Evolutionary conservation across 179 eudicot genomes (phyloP), one percentile per base, ranked within the genome.

Genomic region (Spinacia oleracea): DNA sequence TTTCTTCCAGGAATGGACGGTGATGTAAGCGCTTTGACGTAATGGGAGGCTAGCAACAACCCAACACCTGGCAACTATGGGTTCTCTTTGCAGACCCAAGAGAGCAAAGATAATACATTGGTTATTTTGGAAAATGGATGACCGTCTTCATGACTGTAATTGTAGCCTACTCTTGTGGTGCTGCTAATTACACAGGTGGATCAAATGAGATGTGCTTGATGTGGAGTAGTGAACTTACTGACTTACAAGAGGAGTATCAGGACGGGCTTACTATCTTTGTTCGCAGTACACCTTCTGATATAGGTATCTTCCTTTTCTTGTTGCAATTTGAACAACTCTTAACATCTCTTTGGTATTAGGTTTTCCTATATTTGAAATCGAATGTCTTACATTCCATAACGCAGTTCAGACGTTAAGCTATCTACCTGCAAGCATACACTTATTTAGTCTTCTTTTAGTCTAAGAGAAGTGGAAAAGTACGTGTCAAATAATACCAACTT

Each of bases 121-220:
- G n/a, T 50, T 50, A 11, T 31, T 20, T n/a, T 25, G 5, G 5
- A 23, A 32, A 42, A 38, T 4, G 38, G 38, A 29, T 59, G 29
- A 20, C 4, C 16, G 12, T 2, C 10, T 16, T 72, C 63, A 34
- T 81, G 84, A 71, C 11, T 77, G 86, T 70, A 0, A 35, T 32
- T 79, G 40, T 62, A 53, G 89, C 87, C 1, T 84, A 86, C 70
- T 81, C 79, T 1, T 84, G 42, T 70, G 59, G 32, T 38, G 50
- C 14, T 50, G 62, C 65, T 64, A 45, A 27, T 50, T 65, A 21
- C 45, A 76, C 25, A 10, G 21, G 12, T 14, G 34, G 2, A 15
- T 62, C 27, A 20, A 6, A 0, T 9, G 29, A 70, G 14, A 45
- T 0, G 20, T 88, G 87, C 69, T 76, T 53, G 64, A 69, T 71